Evolutionary conservation across 2,329 filamentous ascomycete species (phyloP), one percentile per base, ranked within the genome.

Genomic region (Botrytis aclada): DNA sequence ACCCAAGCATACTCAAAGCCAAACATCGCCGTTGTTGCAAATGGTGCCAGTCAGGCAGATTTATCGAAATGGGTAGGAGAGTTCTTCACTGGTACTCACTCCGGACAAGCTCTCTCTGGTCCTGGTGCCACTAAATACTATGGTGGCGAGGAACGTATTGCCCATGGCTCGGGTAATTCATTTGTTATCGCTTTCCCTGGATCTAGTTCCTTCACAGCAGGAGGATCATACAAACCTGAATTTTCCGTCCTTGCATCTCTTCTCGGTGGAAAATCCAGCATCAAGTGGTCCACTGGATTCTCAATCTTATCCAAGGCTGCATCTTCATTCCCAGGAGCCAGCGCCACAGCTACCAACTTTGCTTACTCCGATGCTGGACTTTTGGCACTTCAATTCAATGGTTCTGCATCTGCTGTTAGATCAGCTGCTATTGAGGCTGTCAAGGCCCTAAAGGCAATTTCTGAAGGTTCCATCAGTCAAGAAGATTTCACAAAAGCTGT

Each of bases 211-310:
- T 88, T 88, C 80, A 90, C 89, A 56, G 82, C 86, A 66, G 87
- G 88, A 78, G 86, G 87, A 76, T 90, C 89, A 80, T 94, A 93
- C 87, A 97, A 97, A 87, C 93, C 96, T 72, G 95, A 98, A 84
- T 89, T 94, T 76, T 89, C 92, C 76, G 94, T 99, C 76, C 90
- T 99, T 72, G 90, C 93, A 73, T 90, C 94, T 76, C 90, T 99
- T 32, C 92, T 99, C 70, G 96, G 96, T 81, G 96, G 95, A 75
- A 86, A 97, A 84, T 92, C 94, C 71, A 92, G 86, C 83, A 94
- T 98, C 87, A 99, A 98, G 87, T 99, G 95, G 95, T 91, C 93
- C 70, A 85, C 93, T 76, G 96, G 96, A 79, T 98, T 97, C 88
- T 95, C 93, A 74, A 88, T 98, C 75, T 89, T 99, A 74, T 88